phyloP scores from a whole-genome alignment of 495 filamentous ascomycete genomes.

The Astrothelium subdiscretum region DNA sequence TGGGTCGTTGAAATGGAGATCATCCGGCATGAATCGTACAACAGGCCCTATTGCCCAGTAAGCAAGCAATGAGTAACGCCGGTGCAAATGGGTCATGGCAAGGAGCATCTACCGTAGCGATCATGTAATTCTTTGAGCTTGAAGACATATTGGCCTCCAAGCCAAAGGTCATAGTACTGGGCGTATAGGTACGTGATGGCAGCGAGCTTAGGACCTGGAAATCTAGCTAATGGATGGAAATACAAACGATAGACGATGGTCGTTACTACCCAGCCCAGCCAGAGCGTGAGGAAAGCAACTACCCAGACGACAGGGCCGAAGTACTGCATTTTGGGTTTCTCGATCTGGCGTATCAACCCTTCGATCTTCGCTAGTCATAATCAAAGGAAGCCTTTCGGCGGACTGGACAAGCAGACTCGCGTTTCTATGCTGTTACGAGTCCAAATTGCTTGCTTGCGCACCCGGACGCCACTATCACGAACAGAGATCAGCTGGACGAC shows the following conservation, averaged over 20 bases:
- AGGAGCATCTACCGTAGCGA: slow-evolving; percentile 3
- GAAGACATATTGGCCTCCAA: not conserved
- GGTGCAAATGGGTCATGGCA: not conserved
- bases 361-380: not conserved
- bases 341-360: not conserved
- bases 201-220: slow-evolving; percentile 13
- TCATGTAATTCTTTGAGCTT: slow-evolving; percentile 4
- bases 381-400: not conserved
- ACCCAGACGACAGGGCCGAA: not conserved
- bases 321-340: not conserved
- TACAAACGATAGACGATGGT: not conserved
- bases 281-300: not conserved
- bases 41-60: slow-evolving; percentile 13
- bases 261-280: not conserved
- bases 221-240: slow-evolving; percentile 4
- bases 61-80: not conserved
- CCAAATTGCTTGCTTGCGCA: not conserved
- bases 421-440: not conserved
- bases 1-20: slow-evolving; percentile 18
- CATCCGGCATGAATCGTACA: slow-evolving; percentile 17
- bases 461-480: not conserved
- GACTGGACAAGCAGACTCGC: not conserved
- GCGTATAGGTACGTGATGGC: slow-evolving; percentile 8
- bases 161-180: slow-evolving; percentile 10
- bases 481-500: not conserved